Percentiles rank a stretch among this genome's conserved stretches.
These are phyloP conservation scores for Dentipellis fragilis DNA, from an alignment of 768 basidiomycete species.

Conservation along the genomic window DNA sequence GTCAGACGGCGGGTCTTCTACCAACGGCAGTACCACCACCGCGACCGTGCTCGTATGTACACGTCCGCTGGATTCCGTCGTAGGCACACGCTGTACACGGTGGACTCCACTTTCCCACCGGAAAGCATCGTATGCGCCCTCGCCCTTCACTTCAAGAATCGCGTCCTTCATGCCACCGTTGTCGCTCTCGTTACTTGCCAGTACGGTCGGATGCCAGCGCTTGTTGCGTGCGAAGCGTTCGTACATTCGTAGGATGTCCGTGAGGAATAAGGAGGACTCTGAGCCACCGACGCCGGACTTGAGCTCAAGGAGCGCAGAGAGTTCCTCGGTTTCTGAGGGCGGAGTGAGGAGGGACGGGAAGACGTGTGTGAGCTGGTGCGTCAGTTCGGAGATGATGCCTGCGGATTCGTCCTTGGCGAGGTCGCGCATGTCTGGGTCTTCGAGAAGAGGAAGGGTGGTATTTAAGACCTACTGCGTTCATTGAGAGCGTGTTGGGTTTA, in stretches of 20 bases:
- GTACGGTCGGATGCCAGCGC: slow-evolving; percentile 53
- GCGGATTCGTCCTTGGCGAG: slow-evolving; percentile 9
- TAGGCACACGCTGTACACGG: slow-evolving; percentile 88
- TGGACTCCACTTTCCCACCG: slow-evolving; percentile 95
- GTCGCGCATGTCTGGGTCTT: slow-evolving; percentile 11
- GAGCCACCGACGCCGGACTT: slow-evolving; percentile 91
- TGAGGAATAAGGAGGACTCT: slow-evolving; percentile 76
- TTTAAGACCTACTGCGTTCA: slow-evolving; percentile 5
- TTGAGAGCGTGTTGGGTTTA: not conserved
- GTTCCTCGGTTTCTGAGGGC: slow-evolving; percentile 47
- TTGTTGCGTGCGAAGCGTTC: slow-evolving; percentile 43
- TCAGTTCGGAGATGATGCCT: slow-evolving; percentile 3
- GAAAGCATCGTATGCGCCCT: slow-evolving; percentile 68
- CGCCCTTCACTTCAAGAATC: slow-evolving; percentile 68
- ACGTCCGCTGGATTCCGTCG: slow-evolving; percentile 79
- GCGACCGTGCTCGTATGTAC: slow-evolving; percentile 90
- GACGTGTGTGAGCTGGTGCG: slow-evolving; percentile 22
- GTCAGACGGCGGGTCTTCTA: slow-evolving; percentile 44
- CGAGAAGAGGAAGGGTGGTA: slow-evolving; percentile 8
- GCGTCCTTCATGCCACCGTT: slow-evolving; percentile 70
- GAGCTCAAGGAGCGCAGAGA: slow-evolving; percentile 80
- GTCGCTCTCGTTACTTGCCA: slow-evolving; percentile 48
- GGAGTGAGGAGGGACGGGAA: slow-evolving; percentile 73
- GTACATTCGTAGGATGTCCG: slow-evolving; percentile 78
- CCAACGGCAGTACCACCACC: slow-evolving; percentile 73